These are phyloP conservation scores for Drosera capensis DNA, from an alignment of 148 eudicot species.

Conservation along the genomic window DNA sequence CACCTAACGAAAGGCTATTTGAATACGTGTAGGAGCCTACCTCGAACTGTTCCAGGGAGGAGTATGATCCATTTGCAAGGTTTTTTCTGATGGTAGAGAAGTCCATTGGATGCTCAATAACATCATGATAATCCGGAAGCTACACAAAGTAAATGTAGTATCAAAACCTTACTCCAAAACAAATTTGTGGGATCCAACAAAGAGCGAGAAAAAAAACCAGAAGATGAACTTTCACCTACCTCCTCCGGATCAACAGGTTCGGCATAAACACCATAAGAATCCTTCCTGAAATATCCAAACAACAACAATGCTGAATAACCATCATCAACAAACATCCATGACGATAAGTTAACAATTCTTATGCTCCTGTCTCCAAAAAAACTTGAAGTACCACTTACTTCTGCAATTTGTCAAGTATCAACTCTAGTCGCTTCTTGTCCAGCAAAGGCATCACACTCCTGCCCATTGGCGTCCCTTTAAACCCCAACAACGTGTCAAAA, in stretches of 20 bases:
- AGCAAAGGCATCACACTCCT: conserved; percentile 33
- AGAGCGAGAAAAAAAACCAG: not conserved
- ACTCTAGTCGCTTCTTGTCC: conserved; percentile 62
- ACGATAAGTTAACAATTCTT: no score
- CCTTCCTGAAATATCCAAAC: conserved; percentile 66
- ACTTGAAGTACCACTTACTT: conserved; percentile 33
- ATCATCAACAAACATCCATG: conserved; percentile 1
- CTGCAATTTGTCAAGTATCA: conserved; percentile 83
- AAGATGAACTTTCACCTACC: conserved; percentile 14
- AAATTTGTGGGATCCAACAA: not conserved
- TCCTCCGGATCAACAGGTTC: conserved; percentile 85
- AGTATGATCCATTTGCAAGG: conserved; percentile 35
- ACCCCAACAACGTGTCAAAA: not conserved
- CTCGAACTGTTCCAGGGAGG: conserved; percentile 63
- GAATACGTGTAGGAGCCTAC: conserved; percentile 21
- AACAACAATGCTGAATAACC: conserved; percentile 6
- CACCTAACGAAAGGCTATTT: not conserved
- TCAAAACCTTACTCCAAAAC: conserved; percentile 2
- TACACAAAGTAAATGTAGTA: conserved; percentile 18
- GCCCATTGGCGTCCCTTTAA: conserved; percentile 30
- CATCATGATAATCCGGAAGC: conserved; percentile 80
- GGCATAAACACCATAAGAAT: conserved; percentile 72
- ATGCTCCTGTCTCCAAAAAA: not conserved
- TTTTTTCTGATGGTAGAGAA: conserved; percentile 71
- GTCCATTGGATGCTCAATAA: conserved; percentile 68